phyloP scores from a whole-genome alignment of 2,329 filamentous ascomycete species.

The Tetracladium maxilliforme region DNA sequence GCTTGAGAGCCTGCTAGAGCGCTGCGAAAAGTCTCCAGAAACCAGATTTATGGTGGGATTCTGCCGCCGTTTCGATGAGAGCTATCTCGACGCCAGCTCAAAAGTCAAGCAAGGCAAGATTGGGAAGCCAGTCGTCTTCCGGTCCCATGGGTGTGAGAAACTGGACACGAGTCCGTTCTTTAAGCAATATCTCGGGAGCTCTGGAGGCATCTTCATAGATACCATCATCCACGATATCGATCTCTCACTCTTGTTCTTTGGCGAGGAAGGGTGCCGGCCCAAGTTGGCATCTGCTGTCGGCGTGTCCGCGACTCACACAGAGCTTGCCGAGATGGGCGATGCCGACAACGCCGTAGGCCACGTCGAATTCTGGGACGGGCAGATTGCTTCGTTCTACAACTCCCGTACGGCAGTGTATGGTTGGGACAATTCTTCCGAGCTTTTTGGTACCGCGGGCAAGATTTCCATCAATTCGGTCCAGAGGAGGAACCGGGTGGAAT shows the following conservation, averaged over 20 bases:
- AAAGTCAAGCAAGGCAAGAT: conserved; percentile 19
- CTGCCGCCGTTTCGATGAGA: conserved; percentile 26
- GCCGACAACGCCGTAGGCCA: conserved; percentile 26
- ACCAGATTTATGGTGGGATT: conserved; percentile 27
- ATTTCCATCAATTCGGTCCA: conserved; percentile 17
- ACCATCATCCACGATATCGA: conserved; percentile 27
- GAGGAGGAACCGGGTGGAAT: conserved; percentile 10
- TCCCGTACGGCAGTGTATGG: conserved; percentile 24
- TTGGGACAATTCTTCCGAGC: conserved; percentile 25
- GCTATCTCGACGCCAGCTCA: conserved; percentile 20
- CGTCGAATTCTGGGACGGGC: conserved; percentile 26
- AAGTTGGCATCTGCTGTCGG: conserved; percentile 21
- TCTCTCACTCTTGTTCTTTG: conserved; percentile 23
- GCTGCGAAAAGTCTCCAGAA: conserved; percentile 16
- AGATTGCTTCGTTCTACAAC: conserved; percentile 26
- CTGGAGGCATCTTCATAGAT: conserved; percentile 28
- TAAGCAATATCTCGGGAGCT: conserved; percentile 21
- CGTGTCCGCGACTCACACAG: conserved; percentile 17
- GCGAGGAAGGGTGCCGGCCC: conserved; percentile 15
- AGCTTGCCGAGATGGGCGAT: conserved; percentile 20
- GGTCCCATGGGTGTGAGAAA: conserved; percentile 25
- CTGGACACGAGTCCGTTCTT: conserved; percentile 22
- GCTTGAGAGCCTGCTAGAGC: conserved; percentile 4
- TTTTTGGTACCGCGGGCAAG: conserved; percentile 23
- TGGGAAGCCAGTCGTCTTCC: conserved; percentile 21